Base-by-base conservation (phyloP, 768 basidiomycete species). In the Boletus rex-veris region DNA sequence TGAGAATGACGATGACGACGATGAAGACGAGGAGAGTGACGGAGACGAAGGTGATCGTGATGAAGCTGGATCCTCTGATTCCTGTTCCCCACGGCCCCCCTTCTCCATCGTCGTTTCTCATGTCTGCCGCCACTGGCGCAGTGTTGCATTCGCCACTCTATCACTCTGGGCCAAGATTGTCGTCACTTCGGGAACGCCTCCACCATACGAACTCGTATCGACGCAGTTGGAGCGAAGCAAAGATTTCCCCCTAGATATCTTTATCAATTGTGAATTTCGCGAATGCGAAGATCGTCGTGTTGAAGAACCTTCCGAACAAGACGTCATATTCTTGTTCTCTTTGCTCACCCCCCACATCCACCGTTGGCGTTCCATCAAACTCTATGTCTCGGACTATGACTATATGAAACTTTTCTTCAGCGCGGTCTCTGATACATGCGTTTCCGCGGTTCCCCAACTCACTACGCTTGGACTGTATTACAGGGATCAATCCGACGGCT, bases 41-140 rank as follows among this genome's bases (percentile, higher is more conserved):
- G 15, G 7, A 8, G 39, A 40, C 40, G 40, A 41, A 3, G 40
- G 40, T 10, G 40, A 21, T 42, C 7, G 21, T 10, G 21, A 41
- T 14, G 14, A 19, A 1, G 9, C 40, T 14, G 21, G 19, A 24
- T 24, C 40, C 40, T 41, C 38, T 8, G 8, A 41, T 41, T 24
- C 19, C 6, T 1, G 18, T 41, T 24, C 40, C 14, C 12, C 40
- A 35, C 33, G 33, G 11, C 14, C 33, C 11, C 33, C 33, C 0
- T 35, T 35, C 33, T 12, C 33, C 11, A 14, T 35, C 33, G 33
- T 35, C 14, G 33, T 14, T 11, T 35, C 33, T 0, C 33, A 35
- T 35, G 33, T 35, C 16, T 86, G 84, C 66, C 70, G 61, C 26
- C 80, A 77, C 52, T 86, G 85, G 85, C 80, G 84, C 44, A 70